phyloP scores from a whole-genome alignment of 108 stramenopile species.

The Nitzschia palea region DNA sequence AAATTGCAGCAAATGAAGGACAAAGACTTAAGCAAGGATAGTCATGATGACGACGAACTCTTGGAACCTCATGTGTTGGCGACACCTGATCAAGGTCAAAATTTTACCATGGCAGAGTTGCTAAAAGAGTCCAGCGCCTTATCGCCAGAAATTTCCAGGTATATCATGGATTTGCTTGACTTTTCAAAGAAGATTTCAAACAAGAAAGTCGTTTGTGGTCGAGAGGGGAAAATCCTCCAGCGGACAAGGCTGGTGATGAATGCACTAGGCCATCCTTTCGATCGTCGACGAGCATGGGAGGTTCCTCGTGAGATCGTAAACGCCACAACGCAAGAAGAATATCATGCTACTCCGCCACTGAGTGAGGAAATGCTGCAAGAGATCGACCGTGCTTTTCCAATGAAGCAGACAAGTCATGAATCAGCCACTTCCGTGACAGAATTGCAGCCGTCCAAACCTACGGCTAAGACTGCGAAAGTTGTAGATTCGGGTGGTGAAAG shows the following conservation, averaged over 20 bases:
- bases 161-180: no score
- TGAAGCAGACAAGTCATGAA: not conserved
- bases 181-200: no score
- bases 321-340: not conserved
- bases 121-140: not conserved
- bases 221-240: conserved; percentile 28
- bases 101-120: not conserved
- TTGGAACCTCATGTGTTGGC: conserved; percentile 12
- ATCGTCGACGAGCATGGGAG: conserved; percentile 37
- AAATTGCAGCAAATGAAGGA: conserved; percentile 33
- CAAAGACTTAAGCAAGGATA: not conserved
- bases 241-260: conserved; percentile 26
- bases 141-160: no score
- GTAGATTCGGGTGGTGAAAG: not conserved
- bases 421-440: not conserved
- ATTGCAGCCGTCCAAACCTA: not conserved
- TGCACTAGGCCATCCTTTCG: conserved; percentile 22
- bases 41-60: not conserved
- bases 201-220: not conserved
- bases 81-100: conserved; percentile 19
- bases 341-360: not conserved
- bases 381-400: not conserved
- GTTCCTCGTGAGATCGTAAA: conserved; percentile 19
- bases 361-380: not conserved
- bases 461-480: not conserved